phyloP scores from a whole-genome alignment of 768 basidiomycete species.

The Rickenella mellea region DNA sequence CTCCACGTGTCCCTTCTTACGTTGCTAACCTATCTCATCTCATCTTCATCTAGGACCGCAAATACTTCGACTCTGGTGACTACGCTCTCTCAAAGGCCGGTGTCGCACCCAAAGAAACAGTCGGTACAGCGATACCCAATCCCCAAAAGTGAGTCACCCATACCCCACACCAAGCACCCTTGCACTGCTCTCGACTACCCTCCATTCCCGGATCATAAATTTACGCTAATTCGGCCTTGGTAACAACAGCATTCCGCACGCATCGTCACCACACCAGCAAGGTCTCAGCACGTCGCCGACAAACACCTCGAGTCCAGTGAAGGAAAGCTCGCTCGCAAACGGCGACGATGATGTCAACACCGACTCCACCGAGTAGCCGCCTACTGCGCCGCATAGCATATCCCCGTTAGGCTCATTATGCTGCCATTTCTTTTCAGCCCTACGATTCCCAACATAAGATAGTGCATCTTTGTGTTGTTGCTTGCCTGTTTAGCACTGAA shows the following conservation, averaged over 20 bases:
- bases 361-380: too few relatives aligned
- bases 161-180: background rate
- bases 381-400: too few relatives aligned
- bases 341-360: constrained; percentile 13
- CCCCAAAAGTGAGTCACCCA: constrained; percentile 91
- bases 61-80: constrained; percentile 99
- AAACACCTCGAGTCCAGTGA: constrained; percentile 54
- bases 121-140: constrained; percentile 96
- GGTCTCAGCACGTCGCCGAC: constrained; percentile 69
- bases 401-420: too few relatives aligned
- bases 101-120: constrained; percentile 73
- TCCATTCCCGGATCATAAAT: too few relatives aligned
- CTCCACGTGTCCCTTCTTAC: background rate
- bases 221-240: too few relatives aligned
- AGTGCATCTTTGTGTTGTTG: too few relatives aligned
- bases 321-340: constrained; percentile 41
- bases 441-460: too few relatives aligned
- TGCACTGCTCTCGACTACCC: too few relatives aligned
- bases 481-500: too few relatives aligned
- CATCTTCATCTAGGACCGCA: constrained; percentile 65
- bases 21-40: constrained; percentile 2
- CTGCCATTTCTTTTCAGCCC: too few relatives aligned
- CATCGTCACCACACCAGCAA: constrained; percentile 61
- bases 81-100: constrained; percentile 97
- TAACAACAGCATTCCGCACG: constrained; percentile 76